A percentile compares a stretch with the other conserved stretches of the same genome.
Conservation (phyloP, 192 early-diverging fungal species). For the Backusella liffmaniae region DNA sequence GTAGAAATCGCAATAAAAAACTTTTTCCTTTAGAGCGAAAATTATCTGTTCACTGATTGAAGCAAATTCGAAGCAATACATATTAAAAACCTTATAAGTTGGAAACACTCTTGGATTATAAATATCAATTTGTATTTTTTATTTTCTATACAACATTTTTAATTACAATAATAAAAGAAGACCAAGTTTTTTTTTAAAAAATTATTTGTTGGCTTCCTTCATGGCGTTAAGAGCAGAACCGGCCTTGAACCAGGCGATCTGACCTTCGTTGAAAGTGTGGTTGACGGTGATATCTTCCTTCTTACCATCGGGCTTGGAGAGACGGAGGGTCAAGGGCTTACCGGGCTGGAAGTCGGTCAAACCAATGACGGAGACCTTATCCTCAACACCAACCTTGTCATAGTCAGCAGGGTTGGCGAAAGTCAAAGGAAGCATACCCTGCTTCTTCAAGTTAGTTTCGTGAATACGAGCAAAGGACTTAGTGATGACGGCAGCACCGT, state of each 20-base stretch:
- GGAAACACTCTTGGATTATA: neutral
- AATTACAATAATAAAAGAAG: conserved; percentile 4
- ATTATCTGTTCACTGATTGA: neutral
- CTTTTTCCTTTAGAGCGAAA: neutral
- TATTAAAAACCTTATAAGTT: neutral
- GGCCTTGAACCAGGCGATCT: conserved; percentile 99
- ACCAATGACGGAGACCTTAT: conserved; percentile 89
- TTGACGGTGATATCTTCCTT: conserved; percentile 80
- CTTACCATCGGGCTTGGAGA: conserved; percentile 80
- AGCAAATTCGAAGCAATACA: neutral
- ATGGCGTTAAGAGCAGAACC: conserved; percentile 87
- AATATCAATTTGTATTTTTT: conserved; percentile 6
- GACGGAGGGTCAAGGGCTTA: conserved; percentile 80
- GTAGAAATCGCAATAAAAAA: neutral
- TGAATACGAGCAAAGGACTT: conserved; percentile 99
- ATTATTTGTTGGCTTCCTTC: conserved; percentile 46
- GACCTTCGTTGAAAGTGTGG: conserved; percentile 98
- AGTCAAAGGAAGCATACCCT: conserved; percentile 95
- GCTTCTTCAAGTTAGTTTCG: conserved; percentile 99
- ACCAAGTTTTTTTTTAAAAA: neutral
- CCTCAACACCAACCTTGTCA: conserved; percentile 82
- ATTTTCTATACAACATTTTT: conserved; percentile 7
- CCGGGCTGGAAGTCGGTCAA: conserved; percentile 80
- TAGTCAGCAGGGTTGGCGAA: conserved; percentile 95
- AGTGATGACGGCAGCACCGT: conserved; percentile 90